phyloP scores from a whole-genome alignment of 345 rosid species.

The Mallotus nudiflorus region DNA sequence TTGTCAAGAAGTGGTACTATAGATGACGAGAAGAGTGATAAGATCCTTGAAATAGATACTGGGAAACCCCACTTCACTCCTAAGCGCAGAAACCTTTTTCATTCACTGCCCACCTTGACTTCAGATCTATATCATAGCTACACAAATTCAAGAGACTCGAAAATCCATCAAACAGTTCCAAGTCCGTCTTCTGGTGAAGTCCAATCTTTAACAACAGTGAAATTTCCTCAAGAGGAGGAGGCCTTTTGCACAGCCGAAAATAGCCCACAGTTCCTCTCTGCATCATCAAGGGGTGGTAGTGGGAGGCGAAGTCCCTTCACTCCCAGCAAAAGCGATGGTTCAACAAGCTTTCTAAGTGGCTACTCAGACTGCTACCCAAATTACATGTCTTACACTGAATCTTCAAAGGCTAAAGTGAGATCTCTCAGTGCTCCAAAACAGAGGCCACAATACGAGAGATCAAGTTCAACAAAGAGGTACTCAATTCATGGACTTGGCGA shows the following conservation, averaged over 20 bases:
- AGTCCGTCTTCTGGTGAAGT: conserved; percentile 62
- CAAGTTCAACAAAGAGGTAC: conserved; percentile 62
- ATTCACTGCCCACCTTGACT: conserved; percentile 33
- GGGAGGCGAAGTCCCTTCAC: conserved; percentile 63
- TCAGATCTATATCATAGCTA: conserved; percentile 44
- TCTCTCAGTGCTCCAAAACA: conserved; percentile 84
- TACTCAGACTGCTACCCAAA: conserved; percentile 69
- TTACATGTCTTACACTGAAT: conserved; percentile 89
- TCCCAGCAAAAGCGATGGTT: conserved; percentile 66
- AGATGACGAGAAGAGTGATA: conserved; percentile 62
- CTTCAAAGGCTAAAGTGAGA: conserved; percentile 77
- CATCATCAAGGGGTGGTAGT: conserved; percentile 70
- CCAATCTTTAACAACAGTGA: conserved; percentile 47
- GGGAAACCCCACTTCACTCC: conserved; percentile 48
- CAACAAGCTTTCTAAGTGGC: conserved; percentile 61
- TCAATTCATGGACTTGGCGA: conserved; percentile 46
- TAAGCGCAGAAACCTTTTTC: conserved; percentile 51
- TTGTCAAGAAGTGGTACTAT: conserved; percentile 28
- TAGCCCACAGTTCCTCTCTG: conserved; percentile 72
- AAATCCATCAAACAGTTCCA: conserved; percentile 38
- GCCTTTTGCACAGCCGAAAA: conserved; percentile 61
- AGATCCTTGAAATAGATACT: conserved; percentile 68
- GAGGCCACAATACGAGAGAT: conserved; percentile 68
- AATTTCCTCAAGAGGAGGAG: conserved; percentile 47
- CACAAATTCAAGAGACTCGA: conserved; percentile 55